phyloP scores from a whole-genome alignment of 768 basidiomycete genomes.

The Phaeotremella fagi region DNA sequence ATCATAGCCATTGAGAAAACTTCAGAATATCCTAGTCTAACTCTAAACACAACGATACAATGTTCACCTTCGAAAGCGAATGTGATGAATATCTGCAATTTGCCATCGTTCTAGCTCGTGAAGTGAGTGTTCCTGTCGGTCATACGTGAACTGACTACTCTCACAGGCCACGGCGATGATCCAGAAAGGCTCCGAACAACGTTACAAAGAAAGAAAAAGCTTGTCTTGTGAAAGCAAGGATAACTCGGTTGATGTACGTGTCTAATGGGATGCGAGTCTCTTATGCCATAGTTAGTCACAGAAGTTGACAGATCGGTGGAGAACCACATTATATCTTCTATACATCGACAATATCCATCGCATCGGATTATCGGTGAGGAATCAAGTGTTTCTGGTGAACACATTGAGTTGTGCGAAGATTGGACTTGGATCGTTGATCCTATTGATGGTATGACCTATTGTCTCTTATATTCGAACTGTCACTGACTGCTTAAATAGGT shows the following conservation, averaged over 20 bases:
- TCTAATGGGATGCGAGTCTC: background rate
- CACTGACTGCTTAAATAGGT: too few relatives aligned
- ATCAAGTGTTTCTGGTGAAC: constrained; percentile 66
- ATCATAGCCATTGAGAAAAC: too few relatives aligned
- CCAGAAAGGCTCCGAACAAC: too few relatives aligned
- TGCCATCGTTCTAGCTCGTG: background rate
- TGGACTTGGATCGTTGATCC: constrained; percentile 94
- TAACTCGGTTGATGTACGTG: constrained; percentile 67
- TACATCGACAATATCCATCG: constrained; percentile 61
- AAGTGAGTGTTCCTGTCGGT: background rate
- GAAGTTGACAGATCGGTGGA: constrained; percentile 88
- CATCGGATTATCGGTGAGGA: constrained; percentile 88
- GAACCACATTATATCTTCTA: constrained; percentile 66
- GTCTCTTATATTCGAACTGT: too few relatives aligned
- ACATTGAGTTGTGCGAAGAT: constrained; percentile 63
- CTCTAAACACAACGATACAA: too few relatives aligned
- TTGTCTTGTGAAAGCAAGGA: constrained; percentile 64
- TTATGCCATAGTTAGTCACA: constrained; percentile 65
- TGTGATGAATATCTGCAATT: background rate
- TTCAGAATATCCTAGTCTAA: too few relatives aligned
- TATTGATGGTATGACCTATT: constrained; percentile 55
- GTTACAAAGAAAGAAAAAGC: too few relatives aligned
- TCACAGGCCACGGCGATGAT: constrained; percentile 13
- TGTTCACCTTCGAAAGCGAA: too few relatives aligned
- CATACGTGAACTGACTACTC: background rate